Evolutionary conservation across 1,284 basidiomycete genomes (phyloP), one percentile per base, ranked within the genome.

Genomic region (Tranzscheliella williamsii): DNA sequence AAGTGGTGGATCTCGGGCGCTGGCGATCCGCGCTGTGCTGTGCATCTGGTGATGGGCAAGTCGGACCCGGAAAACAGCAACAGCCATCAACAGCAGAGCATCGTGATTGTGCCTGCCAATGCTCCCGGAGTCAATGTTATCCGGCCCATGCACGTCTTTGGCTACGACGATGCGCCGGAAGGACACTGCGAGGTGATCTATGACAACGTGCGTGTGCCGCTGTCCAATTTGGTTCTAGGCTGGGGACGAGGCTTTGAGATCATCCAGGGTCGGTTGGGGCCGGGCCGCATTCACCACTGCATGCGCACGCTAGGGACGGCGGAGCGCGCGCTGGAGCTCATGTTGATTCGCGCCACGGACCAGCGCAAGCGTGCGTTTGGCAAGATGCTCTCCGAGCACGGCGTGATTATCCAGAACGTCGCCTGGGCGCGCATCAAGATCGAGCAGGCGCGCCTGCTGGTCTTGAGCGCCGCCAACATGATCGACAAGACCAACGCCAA

Each of bases 1-100:
- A 98, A 98, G 84, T 97, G 94, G 93, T 97, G 90, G 88, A 97
- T 97, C 78, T 92, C 90, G 32, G 94, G 94, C 40, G 94, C 94
- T 4, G 93, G 93, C 26, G 93, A 98, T 79, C 91, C 91, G 35
- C 84, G 94, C 49, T 89, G 87, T 63, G 85, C 84, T 53, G 75
- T 98, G 6, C 94, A 98, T 78, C 85, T 98, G 42, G 89, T 97
- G 33, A 88, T 98, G 82, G 94, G 91, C 56, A 91, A 91, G 81
- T 90, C 86, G 58, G 88, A 91, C 76, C 85, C 89, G 4, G 80
- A 81, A 41, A 89, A 90, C 79, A 81, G 83, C 56, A 85, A 84
- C 73, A 72, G 80, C 30, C 87, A 97, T 81, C 81, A 83, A 49
- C 91, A 94, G 72, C 94, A 98, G 80, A 90, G 89, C 62, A 87